These are phyloP conservation scores for Aspergillus nanangensis DNA, from an alignment of 495 filamentous ascomycete genomes.

Conservation along the genomic window DNA sequence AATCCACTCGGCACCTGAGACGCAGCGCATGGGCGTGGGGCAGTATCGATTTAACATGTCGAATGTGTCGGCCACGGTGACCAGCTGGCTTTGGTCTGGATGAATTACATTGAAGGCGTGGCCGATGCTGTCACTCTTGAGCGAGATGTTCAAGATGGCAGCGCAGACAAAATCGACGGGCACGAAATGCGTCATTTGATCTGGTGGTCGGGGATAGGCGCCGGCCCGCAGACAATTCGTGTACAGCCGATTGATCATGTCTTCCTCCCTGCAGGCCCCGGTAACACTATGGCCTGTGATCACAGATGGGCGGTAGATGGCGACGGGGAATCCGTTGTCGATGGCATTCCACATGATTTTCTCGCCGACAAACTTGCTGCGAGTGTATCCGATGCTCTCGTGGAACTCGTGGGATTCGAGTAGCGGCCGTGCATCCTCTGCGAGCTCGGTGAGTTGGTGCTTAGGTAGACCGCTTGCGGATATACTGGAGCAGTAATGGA, in stretches of 20 bases:
- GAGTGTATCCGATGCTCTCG: constrained; percentile 10
- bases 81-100: constrained; percentile 1
- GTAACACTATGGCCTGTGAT: constrained; percentile 9
- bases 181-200: constrained; percentile 6
- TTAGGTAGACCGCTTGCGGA: constrained; percentile 7
- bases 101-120: constrained; percentile 13
- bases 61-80: constrained; percentile 1
- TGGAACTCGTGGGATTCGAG: constrained; percentile 2
- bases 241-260: constrained; percentile 11
- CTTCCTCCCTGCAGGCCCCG: constrained; percentile 12
- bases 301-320: constrained; percentile 11
- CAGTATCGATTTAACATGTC: not conserved
- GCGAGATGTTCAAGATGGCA: constrained; percentile 6
- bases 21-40: not conserved
- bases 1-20: constrained; percentile 1
- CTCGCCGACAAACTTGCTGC: constrained; percentile 15
- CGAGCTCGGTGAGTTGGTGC: not conserved
- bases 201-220: constrained; percentile 9
- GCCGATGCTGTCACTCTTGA: not conserved
- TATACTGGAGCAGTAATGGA: constrained; percentile 17
- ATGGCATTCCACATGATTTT: constrained; percentile 10
- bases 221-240: constrained; percentile 6
- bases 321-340: constrained; percentile 9
- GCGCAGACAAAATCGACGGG: constrained; percentile 11
- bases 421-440: constrained; percentile 8